Base-by-base conservation (phyloP, 805 yeast species). In the Ogataea paraovalis region DNA sequence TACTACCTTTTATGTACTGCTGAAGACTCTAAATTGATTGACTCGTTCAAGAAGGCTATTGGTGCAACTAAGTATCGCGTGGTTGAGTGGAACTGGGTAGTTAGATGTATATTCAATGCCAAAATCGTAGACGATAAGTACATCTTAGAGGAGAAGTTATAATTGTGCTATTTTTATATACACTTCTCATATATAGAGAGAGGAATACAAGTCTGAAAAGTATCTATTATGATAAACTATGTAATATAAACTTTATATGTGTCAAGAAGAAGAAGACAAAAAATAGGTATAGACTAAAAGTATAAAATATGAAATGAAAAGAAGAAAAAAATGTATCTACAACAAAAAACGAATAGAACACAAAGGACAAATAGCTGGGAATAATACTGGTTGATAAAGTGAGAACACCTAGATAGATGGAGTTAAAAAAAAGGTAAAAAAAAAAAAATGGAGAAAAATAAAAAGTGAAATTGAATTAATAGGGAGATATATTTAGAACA, bases 71-170 rank as follows among this genome's bases (percentile, higher is more conserved):
- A 49, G 10, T 73, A 60, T 33, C 64, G 62, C 12, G 65, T 78
- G 1, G 72, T 80, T 16, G 84, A 79, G 50, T 82, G 86, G 87
- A 78, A 80, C 44, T 80, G 85, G 84, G 75, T 83, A 43, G 79
- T 82, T 13, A 64, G 72, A 48, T 71, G 80, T 41, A 76, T 82
- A 0, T 81, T 82, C 62, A 70, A 68, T 43, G 70, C 74, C 72
- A 55, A 61, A n/a, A 32, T 59, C 28, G 51, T 54, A n/a, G 42
- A 47, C 3, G 53, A 54, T 22, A 48, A 46, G 42, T 50, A 52
- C 34, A 50, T 59, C 21, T 42, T 59, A n/a, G 57, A 55, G 23
- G 52, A 53, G 44, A 42, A 18, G 12, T 7, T 30, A 5, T 30
- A 14, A 30, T 30, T 5, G 5, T 25, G 28, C 10, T 6, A 25